These are phyloP conservation scores for Chrysopogon serrulatus DNA, from an alignment of 176 grass and related monocot genomes.

Conservation along the genomic window DNA sequence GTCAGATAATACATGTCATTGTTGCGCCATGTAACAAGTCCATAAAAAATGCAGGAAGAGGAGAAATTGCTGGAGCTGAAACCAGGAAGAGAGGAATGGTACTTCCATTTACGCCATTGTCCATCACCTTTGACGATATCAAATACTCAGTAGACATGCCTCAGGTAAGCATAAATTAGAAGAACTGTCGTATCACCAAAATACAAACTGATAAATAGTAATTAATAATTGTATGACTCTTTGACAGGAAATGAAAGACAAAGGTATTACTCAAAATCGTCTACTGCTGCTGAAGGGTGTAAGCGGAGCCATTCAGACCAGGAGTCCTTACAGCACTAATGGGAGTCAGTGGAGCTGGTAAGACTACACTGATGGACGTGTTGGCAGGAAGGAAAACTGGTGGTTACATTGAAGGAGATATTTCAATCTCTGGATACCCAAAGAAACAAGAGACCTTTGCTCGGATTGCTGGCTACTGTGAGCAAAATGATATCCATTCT, in stretches of 20 bases:
- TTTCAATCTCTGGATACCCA: slow-evolving; percentile 84
- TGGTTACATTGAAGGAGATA: slow-evolving; percentile 83
- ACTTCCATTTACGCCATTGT: slow-evolving; percentile 81
- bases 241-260: slow-evolving; percentile 85
- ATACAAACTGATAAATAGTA: background rate
- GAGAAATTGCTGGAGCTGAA: slow-evolving; percentile 36
- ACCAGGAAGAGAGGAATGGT: slow-evolving; percentile 80
- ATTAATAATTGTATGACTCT: slow-evolving; percentile 12
- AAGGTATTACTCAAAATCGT: slow-evolving; percentile 58
- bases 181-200: background rate
- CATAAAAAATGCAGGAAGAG: slow-evolving; percentile 52
- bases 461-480: slow-evolving; percentile 88
- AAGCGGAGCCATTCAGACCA: slow-evolving; percentile 82
- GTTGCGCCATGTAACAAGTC: slow-evolving; percentile 12
- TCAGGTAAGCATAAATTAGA: slow-evolving; percentile 48
- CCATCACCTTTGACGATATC: slow-evolving; percentile 72
- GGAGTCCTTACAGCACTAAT: slow-evolving; percentile 95
- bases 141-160: slow-evolving; percentile 94
- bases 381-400: slow-evolving; percentile 87
- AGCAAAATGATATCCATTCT: slow-evolving; percentile 96
- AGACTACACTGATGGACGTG: slow-evolving; percentile 97
- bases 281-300: slow-evolving; percentile 80
- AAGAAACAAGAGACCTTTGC: slow-evolving; percentile 98
- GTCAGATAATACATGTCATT: background rate
- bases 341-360: slow-evolving; percentile 91